A percentile compares a stretch with the other conserved stretches of the same genome.
These are phyloP conservation scores for Diophrys appendiculata DNA, from an alignment of 73 alveolate genomes.

Conservation along the genomic window DNA sequence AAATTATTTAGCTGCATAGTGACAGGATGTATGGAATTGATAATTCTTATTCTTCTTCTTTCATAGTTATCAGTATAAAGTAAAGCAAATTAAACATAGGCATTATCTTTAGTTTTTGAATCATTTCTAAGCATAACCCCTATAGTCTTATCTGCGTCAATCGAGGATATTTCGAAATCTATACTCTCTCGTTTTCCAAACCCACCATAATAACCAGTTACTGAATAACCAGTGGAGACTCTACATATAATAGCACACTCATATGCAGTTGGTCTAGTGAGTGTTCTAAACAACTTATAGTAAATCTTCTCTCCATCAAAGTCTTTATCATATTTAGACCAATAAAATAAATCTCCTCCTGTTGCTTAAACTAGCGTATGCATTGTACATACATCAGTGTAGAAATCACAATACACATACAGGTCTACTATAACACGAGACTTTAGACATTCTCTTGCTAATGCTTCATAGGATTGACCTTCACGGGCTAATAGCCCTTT, in stretches of 20 bases:
- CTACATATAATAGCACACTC: conserved; percentile 70
- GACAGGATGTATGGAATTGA: conserved; percentile 58
- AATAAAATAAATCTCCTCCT: conserved; percentile 56
- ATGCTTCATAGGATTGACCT: conserved; percentile 5
- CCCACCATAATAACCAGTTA: conserved; percentile 60
- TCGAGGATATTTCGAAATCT: conserved; percentile 68
- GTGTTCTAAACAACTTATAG: conserved; percentile 68
- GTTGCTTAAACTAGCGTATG: neutral
- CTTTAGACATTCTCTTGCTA: conserved; percentile 6
- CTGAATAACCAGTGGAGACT: conserved; percentile 61
- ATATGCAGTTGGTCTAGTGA: conserved; percentile 65
- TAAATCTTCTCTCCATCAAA: conserved; percentile 52
- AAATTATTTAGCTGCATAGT: conserved; percentile 42
- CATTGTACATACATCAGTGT: neutral
- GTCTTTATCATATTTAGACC: conserved; percentile 13
- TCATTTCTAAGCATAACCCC: conserved; percentile 63
- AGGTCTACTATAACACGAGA: conserved; percentile 37
- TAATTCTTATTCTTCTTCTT: conserved; percentile 68
- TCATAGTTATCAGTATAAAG: conserved; percentile 66
- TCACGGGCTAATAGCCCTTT: conserved; percentile 25
- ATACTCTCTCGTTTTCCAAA: conserved; percentile 48
- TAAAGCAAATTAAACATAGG: conserved; percentile 70
- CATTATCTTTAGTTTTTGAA: conserved; percentile 59
- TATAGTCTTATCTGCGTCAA: conserved; percentile 71
- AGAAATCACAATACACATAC: neutral